Percentiles rank a stretch among this genome's conserved stretches.
Evolutionary conservation across 345 rosid genomes (phyloP).

Genomic region (Boechera retrofracta): DNA sequence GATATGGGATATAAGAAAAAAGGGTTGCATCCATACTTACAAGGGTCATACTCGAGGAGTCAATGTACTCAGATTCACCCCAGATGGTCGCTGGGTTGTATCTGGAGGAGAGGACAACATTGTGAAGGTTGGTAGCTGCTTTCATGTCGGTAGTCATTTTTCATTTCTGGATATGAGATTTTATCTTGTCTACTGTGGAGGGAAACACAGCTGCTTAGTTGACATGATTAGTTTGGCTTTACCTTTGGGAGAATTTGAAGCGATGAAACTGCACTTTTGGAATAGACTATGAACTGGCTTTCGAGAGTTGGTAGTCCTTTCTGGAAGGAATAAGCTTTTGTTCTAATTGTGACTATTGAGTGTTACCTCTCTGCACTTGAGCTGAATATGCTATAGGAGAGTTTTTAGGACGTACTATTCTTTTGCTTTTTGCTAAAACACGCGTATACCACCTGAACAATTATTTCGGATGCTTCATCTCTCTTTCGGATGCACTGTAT

Average conservation of each 20-base stretch:
- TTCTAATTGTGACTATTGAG: neutral
- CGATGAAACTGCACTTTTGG: neutral
- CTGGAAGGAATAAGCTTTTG: conserved; percentile 6
- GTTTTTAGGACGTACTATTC: neutral
- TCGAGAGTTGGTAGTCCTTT: neutral
- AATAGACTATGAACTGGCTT: neutral
- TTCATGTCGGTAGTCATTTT: conserved; percentile 11
- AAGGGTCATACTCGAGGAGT: conserved; percentile 99
- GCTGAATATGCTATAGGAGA: conserved; percentile 1
- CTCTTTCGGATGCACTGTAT: neutral
- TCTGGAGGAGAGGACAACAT: conserved; percentile 98
- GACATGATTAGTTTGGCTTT: neutral
- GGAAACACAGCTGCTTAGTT: neutral
- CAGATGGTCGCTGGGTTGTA: conserved; percentile 99
- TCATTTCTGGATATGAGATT: conserved; percentile 9
- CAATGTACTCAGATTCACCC: conserved; percentile 94
- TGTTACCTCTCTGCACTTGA: conserved; percentile 17
- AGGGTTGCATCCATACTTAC: conserved; percentile 97
- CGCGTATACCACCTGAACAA: neutral
- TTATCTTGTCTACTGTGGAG: conserved; percentile 18
- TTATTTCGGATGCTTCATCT: conserved; percentile 6
- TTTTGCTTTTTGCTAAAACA: neutral
- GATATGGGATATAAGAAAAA: conserved; percentile 99
- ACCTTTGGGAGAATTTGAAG: conserved; percentile 2
- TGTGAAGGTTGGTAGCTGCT: conserved; percentile 69